phyloP scores from a whole-genome alignment of 1,284 basidiomycete genomes.

The Wolfiporia cocos region DNA sequence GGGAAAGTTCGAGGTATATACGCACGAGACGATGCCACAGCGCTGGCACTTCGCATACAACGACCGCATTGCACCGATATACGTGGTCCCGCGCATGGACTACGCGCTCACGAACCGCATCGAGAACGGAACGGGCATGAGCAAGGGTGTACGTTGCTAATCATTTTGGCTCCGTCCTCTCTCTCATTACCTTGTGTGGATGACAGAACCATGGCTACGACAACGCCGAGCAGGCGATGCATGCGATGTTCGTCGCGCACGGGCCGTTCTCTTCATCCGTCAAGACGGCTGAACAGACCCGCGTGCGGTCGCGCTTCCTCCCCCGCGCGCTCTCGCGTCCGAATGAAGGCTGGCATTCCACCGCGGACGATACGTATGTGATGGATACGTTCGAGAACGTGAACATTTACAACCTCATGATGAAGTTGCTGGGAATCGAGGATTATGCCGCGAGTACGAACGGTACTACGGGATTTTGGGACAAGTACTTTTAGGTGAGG shows the following conservation, averaged over 20 bases:
- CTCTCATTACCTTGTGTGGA: constrained; percentile 1
- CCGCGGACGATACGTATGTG: constrained; percentile 57
- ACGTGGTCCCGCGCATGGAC: constrained; percentile 74
- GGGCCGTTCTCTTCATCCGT: constrained; percentile 75
- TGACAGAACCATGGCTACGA: constrained; percentile 80
- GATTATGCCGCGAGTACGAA: constrained; percentile 58
- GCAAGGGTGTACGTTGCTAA: constrained; percentile 61
- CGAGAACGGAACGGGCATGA: constrained; percentile 59
- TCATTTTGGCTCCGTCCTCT: neutral
- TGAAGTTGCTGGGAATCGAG: constrained; percentile 67
- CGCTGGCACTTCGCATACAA: constrained; percentile 71
- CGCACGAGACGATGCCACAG: constrained; percentile 74
- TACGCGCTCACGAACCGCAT: constrained; percentile 62
- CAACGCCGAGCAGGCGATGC: constrained; percentile 72
- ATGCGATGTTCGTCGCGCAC: constrained; percentile 85
- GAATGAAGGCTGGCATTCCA: constrained; percentile 62
- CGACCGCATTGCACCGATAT: constrained; percentile 82
- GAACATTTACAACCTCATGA: constrained; percentile 79
- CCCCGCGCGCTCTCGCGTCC: constrained; percentile 27
- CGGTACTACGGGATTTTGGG: constrained; percentile 78
- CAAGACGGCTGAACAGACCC: constrained; percentile 45
- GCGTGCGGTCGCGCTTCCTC: constrained; percentile 15
- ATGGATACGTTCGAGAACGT: constrained; percentile 81
- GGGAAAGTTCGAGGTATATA: constrained; percentile 75
- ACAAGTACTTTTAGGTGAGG: constrained; percentile 50